A percentile compares a stretch with the other conserved stretches of the same genome.
phyloP scores from a whole-genome alignment of 192 early-diverging fungal genomes.

The Coemansia sp. region DNA sequence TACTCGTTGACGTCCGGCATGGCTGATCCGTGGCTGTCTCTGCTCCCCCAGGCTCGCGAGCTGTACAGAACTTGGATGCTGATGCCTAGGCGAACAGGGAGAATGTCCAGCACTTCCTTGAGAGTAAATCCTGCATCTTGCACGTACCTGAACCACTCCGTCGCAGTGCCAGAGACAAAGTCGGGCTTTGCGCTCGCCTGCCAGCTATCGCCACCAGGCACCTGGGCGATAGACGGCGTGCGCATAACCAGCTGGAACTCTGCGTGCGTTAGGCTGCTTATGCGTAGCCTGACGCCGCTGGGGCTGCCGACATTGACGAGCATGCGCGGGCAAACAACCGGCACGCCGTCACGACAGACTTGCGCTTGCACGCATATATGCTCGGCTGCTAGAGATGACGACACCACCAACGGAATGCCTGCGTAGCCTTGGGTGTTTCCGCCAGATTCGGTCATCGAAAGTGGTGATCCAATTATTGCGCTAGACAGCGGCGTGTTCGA shows the following conservation, averaged over 20 bases:
- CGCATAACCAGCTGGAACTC: slow-evolving; percentile 56
- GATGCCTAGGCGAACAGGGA: slow-evolving; percentile 75
- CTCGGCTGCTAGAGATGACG: slow-evolving; percentile 79
- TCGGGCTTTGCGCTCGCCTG: slow-evolving; percentile 11
- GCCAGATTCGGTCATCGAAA: slow-evolving; percentile 29
- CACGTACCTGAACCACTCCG: slow-evolving; percentile 43
- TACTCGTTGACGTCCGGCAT: slow-evolving; percentile 78
- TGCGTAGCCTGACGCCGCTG: slow-evolving; percentile 30
- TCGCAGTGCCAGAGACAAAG: slow-evolving; percentile 18
- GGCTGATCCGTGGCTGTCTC: slow-evolving; percentile 37
- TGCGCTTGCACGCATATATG: slow-evolving; percentile 91
- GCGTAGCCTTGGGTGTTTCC: slow-evolving; percentile 17
- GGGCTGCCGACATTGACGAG: slow-evolving; percentile 41
- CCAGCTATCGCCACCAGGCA: not conserved
- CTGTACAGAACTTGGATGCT: slow-evolving; percentile 92
- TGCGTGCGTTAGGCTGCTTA: slow-evolving; percentile 50
- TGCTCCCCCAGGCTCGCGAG: slow-evolving; percentile 66
- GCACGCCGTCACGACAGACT: slow-evolving; percentile 83
- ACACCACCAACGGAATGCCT: slow-evolving; percentile 31
- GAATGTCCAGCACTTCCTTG: slow-evolving; percentile 48
- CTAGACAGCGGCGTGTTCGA: slow-evolving; percentile 29
- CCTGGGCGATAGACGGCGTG: not conserved
- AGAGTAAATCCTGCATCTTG: slow-evolving; percentile 44
- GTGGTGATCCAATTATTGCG: slow-evolving; percentile 34
- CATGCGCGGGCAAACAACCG: slow-evolving; percentile 77